These are phyloP conservation scores for Russula emetica DNA, from an alignment of 768 basidiomycete species.

Conservation along the genomic window DNA sequence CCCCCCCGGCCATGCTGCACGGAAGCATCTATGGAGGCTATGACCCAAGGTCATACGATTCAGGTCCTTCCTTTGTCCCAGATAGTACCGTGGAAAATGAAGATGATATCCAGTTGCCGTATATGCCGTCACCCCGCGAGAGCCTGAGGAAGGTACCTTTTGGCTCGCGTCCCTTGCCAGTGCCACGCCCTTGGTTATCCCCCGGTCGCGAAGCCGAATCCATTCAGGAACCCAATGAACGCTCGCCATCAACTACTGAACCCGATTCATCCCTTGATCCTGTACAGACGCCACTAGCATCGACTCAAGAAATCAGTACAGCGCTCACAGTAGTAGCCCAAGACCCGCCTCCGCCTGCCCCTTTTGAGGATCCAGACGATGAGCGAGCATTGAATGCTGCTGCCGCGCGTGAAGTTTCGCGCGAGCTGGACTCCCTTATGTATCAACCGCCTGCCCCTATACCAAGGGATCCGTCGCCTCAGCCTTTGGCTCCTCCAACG, in stretches of 20 bases:
- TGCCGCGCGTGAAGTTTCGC: constrained; percentile 62
- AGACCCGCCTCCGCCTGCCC: constrained; percentile 13
- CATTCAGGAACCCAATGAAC: constrained; percentile 1
- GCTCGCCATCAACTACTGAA: background rate
- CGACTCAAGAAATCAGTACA: background rate
- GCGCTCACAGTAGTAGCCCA: background rate
- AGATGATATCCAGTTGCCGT: constrained; percentile 33
- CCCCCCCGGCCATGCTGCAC: constrained; percentile 32
- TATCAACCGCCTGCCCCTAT: constrained; percentile 34
- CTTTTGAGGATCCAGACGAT: constrained; percentile 37
- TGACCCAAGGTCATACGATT: constrained; percentile 6
- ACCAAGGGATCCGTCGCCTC: constrained; percentile 11
- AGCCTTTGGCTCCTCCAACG: constrained; percentile 37
- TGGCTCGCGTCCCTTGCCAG: constrained; percentile 21
- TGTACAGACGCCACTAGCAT: background rate
- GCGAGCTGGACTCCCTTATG: constrained; percentile 57
- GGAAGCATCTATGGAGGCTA: constrained; percentile 12
- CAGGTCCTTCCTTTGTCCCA: constrained; percentile 15
- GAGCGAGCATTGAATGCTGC: constrained; percentile 59
- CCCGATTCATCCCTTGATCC: background rate
- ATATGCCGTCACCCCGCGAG: constrained; percentile 27
- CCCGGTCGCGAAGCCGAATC: background rate
- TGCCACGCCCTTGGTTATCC: constrained; percentile 9
- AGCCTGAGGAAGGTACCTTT: constrained; percentile 20
- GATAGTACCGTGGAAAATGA: constrained; percentile 25